phyloP scores from a whole-genome alignment of 371 early-diverging fungal genomes.

The Smittium mucronatum region DNA sequence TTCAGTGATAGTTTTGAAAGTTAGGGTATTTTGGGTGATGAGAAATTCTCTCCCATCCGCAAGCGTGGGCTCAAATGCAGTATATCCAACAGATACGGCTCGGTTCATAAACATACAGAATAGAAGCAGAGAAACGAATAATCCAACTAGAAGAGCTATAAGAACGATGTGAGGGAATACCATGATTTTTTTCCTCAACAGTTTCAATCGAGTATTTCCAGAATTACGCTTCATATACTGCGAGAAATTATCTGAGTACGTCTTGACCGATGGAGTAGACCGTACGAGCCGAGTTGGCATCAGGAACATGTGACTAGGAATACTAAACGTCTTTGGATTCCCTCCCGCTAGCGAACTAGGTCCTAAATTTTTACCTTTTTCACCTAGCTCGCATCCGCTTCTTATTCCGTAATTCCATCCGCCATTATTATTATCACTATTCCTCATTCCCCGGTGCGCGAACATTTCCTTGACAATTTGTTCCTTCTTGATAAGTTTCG shows the following conservation, averaged over 20 bases:
- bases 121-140: not conserved
- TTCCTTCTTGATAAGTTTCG: too few relatives aligned
- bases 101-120: not conserved
- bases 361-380: too few relatives aligned
- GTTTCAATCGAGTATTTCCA: not conserved
- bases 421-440: too few relatives aligned
- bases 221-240: not conserved
- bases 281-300: not conserved
- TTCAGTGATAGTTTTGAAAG: not conserved
- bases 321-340: too few relatives aligned
- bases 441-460: too few relatives aligned
- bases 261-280: not conserved
- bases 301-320: not conserved
- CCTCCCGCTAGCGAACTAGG: too few relatives aligned
- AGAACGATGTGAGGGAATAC: not conserved
- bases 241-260: not conserved
- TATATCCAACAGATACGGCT: not conserved
- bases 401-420: too few relatives aligned
- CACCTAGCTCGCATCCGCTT: too few relatives aligned
- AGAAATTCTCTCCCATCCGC: not conserved
- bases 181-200: not conserved
- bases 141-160: not conserved
- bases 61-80: not conserved
- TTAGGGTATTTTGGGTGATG: not conserved
- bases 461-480: too few relatives aligned